phyloP scores from a whole-genome alignment of 768 basidiomycete genomes.

The Podaxis sp. region DNA sequence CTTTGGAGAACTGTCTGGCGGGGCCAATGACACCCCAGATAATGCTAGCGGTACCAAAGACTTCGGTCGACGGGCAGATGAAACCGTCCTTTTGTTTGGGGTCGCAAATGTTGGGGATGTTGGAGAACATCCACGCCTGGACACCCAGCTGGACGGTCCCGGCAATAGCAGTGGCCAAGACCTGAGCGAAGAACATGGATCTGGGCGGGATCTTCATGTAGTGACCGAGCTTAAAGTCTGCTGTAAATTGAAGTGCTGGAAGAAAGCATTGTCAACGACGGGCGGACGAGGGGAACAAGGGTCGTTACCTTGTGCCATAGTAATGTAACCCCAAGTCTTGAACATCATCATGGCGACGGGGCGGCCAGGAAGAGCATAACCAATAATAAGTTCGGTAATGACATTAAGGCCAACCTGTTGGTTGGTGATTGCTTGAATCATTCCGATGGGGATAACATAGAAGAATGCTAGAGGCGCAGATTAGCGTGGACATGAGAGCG shows the following conservation, averaged over 20 bases:
- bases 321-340: slow-evolving; percentile 81
- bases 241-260: slow-evolving; percentile 62
- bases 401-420: slow-evolving; percentile 76
- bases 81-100: slow-evolving; percentile 58
- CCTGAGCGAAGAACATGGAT: slow-evolving; percentile 70
- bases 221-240: slow-evolving; percentile 80
- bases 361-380: slow-evolving; percentile 75
- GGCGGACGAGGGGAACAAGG: slow-evolving; percentile 1
- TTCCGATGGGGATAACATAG: slow-evolving; percentile 71
- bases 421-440: slow-evolving; percentile 76
- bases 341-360: slow-evolving; percentile 86
- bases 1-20: slow-evolving; percentile 62
- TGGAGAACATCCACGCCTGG: slow-evolving; percentile 75
- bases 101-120: slow-evolving; percentile 62
- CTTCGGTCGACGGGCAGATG: slow-evolving; percentile 67
- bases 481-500: background rate
- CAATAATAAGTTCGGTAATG: slow-evolving; percentile 79
- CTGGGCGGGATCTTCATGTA: slow-evolving; percentile 75
- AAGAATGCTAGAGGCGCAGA: slow-evolving; percentile 37
- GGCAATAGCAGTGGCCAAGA: slow-evolving; percentile 64
- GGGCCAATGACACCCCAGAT: slow-evolving; percentile 87
- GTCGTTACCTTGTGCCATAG: slow-evolving; percentile 49
- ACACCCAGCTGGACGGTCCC: slow-evolving; percentile 76
- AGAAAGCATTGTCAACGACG: background rate
- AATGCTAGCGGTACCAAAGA: slow-evolving; percentile 79